phyloP scores from a whole-genome alignment of 2,329 filamentous ascomycete species.

The Penicillium sp. region DNA sequence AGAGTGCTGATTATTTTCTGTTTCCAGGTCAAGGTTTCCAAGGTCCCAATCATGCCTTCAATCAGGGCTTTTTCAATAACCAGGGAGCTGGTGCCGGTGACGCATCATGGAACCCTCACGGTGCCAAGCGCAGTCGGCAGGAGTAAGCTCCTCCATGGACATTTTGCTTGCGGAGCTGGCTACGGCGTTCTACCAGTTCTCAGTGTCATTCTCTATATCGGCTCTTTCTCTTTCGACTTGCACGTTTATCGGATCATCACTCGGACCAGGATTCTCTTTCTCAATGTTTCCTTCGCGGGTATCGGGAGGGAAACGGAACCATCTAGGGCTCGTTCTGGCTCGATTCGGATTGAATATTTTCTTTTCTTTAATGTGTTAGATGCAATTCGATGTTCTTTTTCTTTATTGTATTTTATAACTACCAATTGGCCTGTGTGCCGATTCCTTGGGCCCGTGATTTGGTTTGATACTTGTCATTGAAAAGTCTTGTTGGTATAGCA shows the following conservation, averaged over 20 bases:
- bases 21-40: constrained; percentile 53
- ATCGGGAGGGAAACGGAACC: background rate
- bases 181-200: constrained; percentile 7
- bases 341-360: background rate
- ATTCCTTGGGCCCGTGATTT: background rate
- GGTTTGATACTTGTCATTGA: background rate
- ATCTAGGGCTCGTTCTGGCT: constrained; percentile 2
- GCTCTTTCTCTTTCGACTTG: background rate
- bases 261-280: background rate
- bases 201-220: background rate
- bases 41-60: constrained; percentile 53
- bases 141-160: constrained; percentile 45
- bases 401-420: constrained; percentile 4
- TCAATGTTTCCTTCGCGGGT: background rate
- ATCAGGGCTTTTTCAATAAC: constrained; percentile 49
- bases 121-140: constrained; percentile 71
- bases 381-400: constrained; percentile 15
- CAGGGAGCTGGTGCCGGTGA: constrained; percentile 46
- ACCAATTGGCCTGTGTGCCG: background rate
- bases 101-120: constrained; percentile 75
- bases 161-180: constrained; percentile 9
- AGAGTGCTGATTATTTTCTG: constrained; percentile 6
- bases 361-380: constrained; percentile 14
- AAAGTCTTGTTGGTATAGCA: background rate
- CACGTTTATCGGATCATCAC: background rate